phyloP scores from a whole-genome alignment of 495 filamentous ascomycete species.

The Penicillium antarcticum region DNA sequence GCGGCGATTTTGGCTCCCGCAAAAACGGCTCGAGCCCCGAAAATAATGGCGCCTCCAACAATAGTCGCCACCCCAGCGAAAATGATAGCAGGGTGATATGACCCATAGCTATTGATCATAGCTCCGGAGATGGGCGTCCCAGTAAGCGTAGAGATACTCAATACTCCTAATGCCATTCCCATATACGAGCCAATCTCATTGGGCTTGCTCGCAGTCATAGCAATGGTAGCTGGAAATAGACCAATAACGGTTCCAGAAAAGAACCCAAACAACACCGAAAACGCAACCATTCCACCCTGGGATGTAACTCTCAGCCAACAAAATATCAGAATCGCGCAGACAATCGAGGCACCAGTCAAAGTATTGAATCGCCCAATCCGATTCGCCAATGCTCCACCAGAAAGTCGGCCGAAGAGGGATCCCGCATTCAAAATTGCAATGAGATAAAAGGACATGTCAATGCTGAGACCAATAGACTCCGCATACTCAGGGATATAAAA shows the following conservation, averaged over 20 bases:
- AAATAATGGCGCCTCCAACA: conserved; percentile 9
- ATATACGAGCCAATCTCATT: conserved; percentile 52
- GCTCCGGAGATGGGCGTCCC: conserved; percentile 29
- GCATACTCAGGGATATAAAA: conserved; percentile 24
- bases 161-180: conserved; percentile 18
- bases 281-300: conserved; percentile 46
- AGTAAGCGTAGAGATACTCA: conserved; percentile 20
- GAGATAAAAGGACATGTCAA: conserved; percentile 16
- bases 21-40: conserved; percentile 1
- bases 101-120: conserved; percentile 14
- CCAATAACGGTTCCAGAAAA: conserved; percentile 54
- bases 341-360: conserved; percentile 8
- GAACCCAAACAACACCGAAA: conserved; percentile 55
- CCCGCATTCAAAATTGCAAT: conserved; percentile 26
- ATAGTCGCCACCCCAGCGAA: conserved; percentile 17
- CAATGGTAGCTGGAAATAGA: conserved; percentile 26
- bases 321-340: conserved; percentile 18
- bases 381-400: conserved; percentile 24
- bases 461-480: conserved; percentile 6
- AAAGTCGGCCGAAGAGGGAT: conserved; percentile 22
- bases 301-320: conserved; percentile 48
- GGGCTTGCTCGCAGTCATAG: conserved; percentile 14
- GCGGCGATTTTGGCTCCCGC: not conserved
- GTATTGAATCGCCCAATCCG: conserved; percentile 43
- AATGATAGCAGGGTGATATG: conserved; percentile 14